phyloP scores from a whole-genome alignment of 768 basidiomycete species.

The Amanita phalloides region DNA sequence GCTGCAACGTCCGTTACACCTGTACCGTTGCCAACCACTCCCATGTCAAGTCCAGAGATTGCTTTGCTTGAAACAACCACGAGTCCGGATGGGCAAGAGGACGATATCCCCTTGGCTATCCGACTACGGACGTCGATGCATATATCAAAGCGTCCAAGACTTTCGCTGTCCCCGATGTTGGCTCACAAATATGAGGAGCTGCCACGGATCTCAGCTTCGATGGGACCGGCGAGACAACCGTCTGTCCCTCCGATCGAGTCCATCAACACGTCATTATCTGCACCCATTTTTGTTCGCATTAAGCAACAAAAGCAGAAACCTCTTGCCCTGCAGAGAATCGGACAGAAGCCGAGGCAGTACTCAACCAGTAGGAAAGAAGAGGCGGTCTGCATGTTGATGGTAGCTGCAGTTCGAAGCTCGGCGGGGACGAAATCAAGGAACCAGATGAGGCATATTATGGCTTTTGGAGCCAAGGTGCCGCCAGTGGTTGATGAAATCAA shows the following conservation, averaged over 20 bases:
- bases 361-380: constrained; percentile 10
- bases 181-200: not conserved
- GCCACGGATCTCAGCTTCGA: not conserved
- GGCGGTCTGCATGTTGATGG: constrained; percentile 22
- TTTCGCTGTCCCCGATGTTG: not conserved
- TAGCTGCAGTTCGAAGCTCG: constrained; percentile 39
- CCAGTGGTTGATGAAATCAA: constrained; percentile 30
- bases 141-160: constrained; percentile 2
- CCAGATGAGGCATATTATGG: constrained; percentile 40
- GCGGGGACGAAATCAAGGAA: constrained; percentile 32
- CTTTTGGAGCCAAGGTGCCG: constrained; percentile 54
- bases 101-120: not conserved
- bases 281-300: constrained; percentile 1
- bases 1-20: not conserved
- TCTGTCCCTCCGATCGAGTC: constrained; percentile 19
- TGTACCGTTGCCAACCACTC: constrained; percentile 8
- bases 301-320: constrained; percentile 7
- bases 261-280: constrained; percentile 9
- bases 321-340: not conserved
- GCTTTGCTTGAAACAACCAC: constrained; percentile 8
- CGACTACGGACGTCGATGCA: not conserved
- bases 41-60: constrained; percentile 20
- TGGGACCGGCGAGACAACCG: constrained; percentile 7
- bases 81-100: constrained; percentile 5
- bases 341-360: constrained; percentile 4